Percentiles rank a stretch among this genome's conserved stretches.
phyloP scores from a whole-genome alignment of 306 rosid species.

The Fagus crenata region DNA sequence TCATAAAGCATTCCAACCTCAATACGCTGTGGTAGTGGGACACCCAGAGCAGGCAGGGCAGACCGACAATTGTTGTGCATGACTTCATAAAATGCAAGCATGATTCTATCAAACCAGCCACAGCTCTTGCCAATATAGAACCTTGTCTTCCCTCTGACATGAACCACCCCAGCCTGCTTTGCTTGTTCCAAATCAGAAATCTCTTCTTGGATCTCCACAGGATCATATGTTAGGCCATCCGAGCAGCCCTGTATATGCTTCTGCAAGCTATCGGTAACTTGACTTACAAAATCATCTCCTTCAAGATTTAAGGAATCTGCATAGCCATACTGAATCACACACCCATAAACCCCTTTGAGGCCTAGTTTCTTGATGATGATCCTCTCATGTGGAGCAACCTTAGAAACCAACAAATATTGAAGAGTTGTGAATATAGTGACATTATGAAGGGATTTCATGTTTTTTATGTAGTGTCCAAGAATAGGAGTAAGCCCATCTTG shows the following conservation, averaged over 20 bases:
- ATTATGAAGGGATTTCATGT: constrained; percentile 67
- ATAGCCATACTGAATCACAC: constrained; percentile 69
- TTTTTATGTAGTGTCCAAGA: constrained; percentile 68
- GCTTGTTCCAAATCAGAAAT: constrained; percentile 52
- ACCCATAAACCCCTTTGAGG: constrained; percentile 56
- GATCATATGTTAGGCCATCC: constrained; percentile 13
- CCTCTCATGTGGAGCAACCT: constrained; percentile 65
- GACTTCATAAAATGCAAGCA: constrained; percentile 62
- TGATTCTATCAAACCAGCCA: constrained; percentile 58
- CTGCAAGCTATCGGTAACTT: constrained; percentile 46
- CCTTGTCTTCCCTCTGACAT: constrained; percentile 64
- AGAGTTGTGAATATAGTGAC: constrained; percentile 69
- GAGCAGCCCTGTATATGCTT: constrained; percentile 32
- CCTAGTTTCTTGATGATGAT: constrained; percentile 47
- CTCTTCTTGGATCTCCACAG: constrained; percentile 38
- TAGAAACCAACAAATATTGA: constrained; percentile 55
- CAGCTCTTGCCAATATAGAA: constrained; percentile 49
- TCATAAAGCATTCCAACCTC: constrained; percentile 82
- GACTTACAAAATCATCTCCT: constrained; percentile 50
- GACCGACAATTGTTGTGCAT: constrained; percentile 69
- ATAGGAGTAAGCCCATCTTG: constrained; percentile 72
- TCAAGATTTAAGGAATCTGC: constrained; percentile 56
- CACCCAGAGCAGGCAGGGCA: constrained; percentile 60
- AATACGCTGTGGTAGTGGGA: constrained; percentile 56
- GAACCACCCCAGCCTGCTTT: constrained; percentile 50